Conservation (phyloP, 345 rosid genomes). For the Acer saccharum region DNA sequence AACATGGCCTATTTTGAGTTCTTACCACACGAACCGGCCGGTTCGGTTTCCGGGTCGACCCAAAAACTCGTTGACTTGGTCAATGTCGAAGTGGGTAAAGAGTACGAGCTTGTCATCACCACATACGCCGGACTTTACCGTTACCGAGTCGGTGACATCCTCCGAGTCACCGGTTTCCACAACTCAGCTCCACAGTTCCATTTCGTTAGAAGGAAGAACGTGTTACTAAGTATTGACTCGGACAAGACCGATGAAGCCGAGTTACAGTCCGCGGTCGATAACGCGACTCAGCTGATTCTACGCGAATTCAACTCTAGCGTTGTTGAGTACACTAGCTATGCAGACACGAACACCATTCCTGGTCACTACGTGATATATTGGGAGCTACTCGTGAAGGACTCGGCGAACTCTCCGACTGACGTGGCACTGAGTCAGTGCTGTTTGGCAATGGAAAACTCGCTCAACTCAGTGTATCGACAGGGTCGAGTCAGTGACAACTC, state of each 20-base stretch:
- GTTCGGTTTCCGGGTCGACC: slow-evolving; percentile 15
- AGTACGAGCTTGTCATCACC: slow-evolving; percentile 86
- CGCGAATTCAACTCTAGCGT: slow-evolving; percentile 60
- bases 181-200: slow-evolving; percentile 92
- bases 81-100: slow-evolving; percentile 80
- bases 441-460: slow-evolving; percentile 81
- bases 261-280: slow-evolving; percentile 75
- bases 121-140: slow-evolving; percentile 84
- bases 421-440: slow-evolving; percentile 65
- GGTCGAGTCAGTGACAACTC: slow-evolving; percentile 83
- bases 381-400: slow-evolving; percentile 68
- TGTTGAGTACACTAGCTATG: slow-evolving; percentile 93
- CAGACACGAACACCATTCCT: slow-evolving; percentile 71
- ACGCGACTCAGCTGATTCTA: slow-evolving; percentile 48
- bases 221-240: slow-evolving; percentile 80
- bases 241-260: slow-evolving; percentile 97
- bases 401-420: slow-evolving; percentile 40
- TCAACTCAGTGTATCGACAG: slow-evolving; percentile 91
- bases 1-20: slow-evolving; percentile 97
- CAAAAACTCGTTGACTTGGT: slow-evolving; percentile 60
- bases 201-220: slow-evolving; percentile 83
- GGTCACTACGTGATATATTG: slow-evolving; percentile 95
- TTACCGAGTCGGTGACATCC: slow-evolving; percentile 95
- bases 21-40: slow-evolving; percentile 54
- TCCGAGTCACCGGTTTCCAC: slow-evolving; percentile 87